Base-by-base conservation (phyloP, 2,329 filamentous ascomycete genomes). In the Onygenales sp. region DNA sequence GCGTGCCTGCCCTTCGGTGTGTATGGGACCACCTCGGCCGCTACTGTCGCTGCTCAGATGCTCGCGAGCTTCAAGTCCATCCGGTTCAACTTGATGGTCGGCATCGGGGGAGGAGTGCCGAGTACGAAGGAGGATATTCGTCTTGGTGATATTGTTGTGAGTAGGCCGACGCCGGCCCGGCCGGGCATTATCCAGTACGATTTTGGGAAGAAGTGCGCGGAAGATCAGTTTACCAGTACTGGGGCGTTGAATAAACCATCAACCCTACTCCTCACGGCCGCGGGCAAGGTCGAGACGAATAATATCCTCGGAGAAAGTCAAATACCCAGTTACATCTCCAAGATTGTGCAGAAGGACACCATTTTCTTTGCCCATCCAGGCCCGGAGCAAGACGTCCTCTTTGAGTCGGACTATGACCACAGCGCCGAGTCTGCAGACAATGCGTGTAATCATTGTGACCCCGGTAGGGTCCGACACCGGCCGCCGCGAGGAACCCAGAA, bases 21-120 rank as follows among this genome's bases (percentile, higher is more conserved):
- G 17, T 55, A 55, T 42, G 61, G 61, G 2, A 57, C 38, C 10
- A 54, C 38, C 32, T 49, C 61, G 7, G 57, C 54, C 6, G 51
- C 55, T 8, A 50, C 17, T 7, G 54, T 61, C 5, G 55, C 54
- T 9, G 51, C 7, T 9, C 39, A 60, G 33, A 58, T 63, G 55
- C 48, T 54, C 5, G 13, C 46, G 9, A 60, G 49, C 32, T 63
- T 59, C 47, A 27, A 43, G 27, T 55, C 35, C 7, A 50, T 63
- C 35, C 48, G 55, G 10, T 50, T 63, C 38, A 50, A 46, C 31
- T 44, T 64, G 35, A 57, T 63, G 55, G 60, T 64, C 7, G 60
- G 60, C 11, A 57, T 63, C 42, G 62, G 59, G 6, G 61, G 58
- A 38, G 62, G 60, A 7, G 56, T 59, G 13, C 61, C 62, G 10